Conservation (phyloP, 2,329 filamentous ascomycete species). For the Colletotrichum incanum region DNA sequence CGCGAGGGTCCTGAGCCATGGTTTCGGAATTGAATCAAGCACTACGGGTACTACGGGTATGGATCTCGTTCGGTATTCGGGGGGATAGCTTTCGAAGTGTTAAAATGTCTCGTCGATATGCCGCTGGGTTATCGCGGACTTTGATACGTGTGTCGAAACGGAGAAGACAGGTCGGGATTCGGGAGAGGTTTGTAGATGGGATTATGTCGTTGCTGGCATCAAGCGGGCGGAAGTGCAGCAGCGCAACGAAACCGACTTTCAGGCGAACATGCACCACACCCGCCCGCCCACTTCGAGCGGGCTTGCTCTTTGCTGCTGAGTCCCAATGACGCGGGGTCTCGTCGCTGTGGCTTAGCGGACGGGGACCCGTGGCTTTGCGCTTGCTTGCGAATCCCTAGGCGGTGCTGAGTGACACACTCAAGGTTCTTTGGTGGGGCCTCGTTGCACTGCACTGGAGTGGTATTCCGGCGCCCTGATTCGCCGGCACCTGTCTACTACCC, state of each 20-base stretch:
- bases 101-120: not conserved
- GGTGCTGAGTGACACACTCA: constrained; percentile 23
- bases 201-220: constrained; percentile 26
- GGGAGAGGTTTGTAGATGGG: constrained; percentile 9
- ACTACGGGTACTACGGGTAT: not conserved
- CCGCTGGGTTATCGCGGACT: not conserved
- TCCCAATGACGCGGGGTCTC: constrained; percentile 38
- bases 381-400: not conserved
- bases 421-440: not conserved
- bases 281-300: constrained; percentile 9
- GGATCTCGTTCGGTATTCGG: constrained; percentile 20
- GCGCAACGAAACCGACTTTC: constrained; percentile 21
- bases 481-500: not conserved
- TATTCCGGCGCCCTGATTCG: constrained; percentile 17
- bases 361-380: constrained; percentile 10
- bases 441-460: constrained; percentile 3
- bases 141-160: not conserved
- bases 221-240: constrained; percentile 19
- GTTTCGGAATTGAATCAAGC: constrained; percentile 44
- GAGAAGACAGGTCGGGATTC: constrained; percentile 18
- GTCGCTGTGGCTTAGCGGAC: constrained; percentile 30
- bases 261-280: constrained; percentile 3
- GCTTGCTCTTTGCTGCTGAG: constrained; percentile 14
- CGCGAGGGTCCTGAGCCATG: constrained; percentile 85
- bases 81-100: not conserved